Conservation (phyloP, 1,284 basidiomycete species). For the Trametes pubescens region DNA sequence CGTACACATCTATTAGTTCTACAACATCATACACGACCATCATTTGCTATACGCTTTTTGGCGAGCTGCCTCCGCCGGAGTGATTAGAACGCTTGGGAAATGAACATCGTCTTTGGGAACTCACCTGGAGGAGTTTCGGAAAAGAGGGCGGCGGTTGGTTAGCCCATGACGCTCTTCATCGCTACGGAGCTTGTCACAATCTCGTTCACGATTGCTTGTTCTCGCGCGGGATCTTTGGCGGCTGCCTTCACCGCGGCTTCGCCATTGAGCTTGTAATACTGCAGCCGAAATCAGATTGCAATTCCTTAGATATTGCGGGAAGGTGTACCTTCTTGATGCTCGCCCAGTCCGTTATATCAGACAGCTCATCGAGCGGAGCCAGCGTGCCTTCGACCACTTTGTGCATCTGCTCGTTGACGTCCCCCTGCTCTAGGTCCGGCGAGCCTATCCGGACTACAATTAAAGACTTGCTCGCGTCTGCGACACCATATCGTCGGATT, state of each 20-base stretch:
- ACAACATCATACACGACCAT: too few species aligned
- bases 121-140: neutral
- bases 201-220: conserved; percentile 62
- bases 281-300: conserved; percentile 6
- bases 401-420: conserved; percentile 60
- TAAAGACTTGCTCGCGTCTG: conserved; percentile 70
- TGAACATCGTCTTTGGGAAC: neutral
- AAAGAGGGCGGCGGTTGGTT: conserved; percentile 19
- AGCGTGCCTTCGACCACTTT: conserved; percentile 65
- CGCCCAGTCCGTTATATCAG: conserved; percentile 71
- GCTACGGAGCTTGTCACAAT: conserved; percentile 81
- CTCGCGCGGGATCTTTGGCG: conserved; percentile 46
- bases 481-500: conserved; percentile 84
- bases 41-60: too few species aligned
- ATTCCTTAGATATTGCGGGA: neutral
- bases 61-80: too few species aligned
- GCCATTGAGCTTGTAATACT: conserved; percentile 82
- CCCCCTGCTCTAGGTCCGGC: conserved; percentile 39
- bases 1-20: too few species aligned
- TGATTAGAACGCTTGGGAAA: neutral
- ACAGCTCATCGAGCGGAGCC: conserved; percentile 55
- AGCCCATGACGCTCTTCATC: conserved; percentile 77
- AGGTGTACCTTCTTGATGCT: conserved; percentile 72
- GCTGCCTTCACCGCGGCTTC: conserved; percentile 56
- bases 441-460: conserved; percentile 75